Evolutionary conservation across 441 rosid genomes (phyloP).

Genomic region (Manihot esculenta): DNA sequence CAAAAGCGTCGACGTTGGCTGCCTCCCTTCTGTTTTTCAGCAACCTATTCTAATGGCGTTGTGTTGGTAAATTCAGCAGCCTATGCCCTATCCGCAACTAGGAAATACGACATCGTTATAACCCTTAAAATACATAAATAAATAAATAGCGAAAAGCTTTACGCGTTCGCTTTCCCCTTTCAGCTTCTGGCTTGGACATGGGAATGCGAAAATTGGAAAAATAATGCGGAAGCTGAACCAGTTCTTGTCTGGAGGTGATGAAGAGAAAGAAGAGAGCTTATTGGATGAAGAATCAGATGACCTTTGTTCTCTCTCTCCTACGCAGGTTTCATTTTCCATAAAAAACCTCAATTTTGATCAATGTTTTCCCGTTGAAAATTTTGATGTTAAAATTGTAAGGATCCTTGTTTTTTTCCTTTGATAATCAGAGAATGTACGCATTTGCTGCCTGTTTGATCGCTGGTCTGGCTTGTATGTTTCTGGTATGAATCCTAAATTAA

Average conservation of each 20-base stretch:
- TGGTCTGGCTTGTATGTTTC: constrained; percentile 67
- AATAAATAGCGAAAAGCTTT: not conserved
- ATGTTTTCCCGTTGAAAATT: not conserved
- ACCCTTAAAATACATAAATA: not conserved
- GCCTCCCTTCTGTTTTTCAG: not conserved
- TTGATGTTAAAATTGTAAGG: not conserved
- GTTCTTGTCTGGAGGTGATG: constrained; percentile 46
- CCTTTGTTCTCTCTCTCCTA: constrained; percentile 55
- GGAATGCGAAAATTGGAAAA: too few relatives aligned
- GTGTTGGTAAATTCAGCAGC: too few relatives aligned
- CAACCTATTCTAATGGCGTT: not conserved
- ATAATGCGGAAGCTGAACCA: constrained; percentile 51
- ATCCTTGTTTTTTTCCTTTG: constrained; percentile 16
- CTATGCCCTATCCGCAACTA: too few relatives aligned
- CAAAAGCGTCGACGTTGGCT: constrained; percentile 68
- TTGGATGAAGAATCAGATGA: constrained; percentile 67
- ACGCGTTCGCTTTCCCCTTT: not conserved
- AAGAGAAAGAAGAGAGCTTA: constrained; percentile 40
- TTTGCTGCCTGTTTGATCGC: constrained; percentile 60
- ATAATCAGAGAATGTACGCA: constrained; percentile 61
- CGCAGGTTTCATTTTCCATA: constrained; percentile 47
- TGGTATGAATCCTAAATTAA: constrained; percentile 42
- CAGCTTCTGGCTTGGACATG: not conserved
- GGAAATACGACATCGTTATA: too few relatives aligned
- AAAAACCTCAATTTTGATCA: not conserved